These are phyloP conservation scores for Chloranthus sessilifolius DNA, from an alignment of 164 flowering plant genomes.

Conservation along the genomic window DNA sequence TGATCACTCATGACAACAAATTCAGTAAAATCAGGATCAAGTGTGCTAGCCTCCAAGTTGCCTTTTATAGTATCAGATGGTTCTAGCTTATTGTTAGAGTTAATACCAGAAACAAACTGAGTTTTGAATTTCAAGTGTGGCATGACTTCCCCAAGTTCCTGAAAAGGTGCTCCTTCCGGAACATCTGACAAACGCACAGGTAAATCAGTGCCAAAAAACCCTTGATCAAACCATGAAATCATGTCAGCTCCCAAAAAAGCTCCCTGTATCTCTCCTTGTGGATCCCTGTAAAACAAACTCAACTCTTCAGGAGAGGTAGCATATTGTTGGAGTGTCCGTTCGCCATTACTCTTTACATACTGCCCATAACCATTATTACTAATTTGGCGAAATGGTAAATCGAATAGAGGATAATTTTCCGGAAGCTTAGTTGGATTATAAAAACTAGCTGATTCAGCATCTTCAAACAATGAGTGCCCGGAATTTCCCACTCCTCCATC, in stretches of 20 bases:
- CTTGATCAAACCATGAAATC: constrained; percentile 87
- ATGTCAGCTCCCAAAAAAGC: constrained; percentile 86
- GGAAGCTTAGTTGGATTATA: constrained; percentile 30
- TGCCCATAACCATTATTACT: constrained; percentile 18
- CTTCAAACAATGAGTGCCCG: constrained; percentile 13
- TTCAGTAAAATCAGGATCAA: constrained; percentile 21
- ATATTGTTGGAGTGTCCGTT: constrained; percentile 20
- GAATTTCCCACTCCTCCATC: background rate
- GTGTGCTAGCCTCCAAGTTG: constrained; percentile 23
- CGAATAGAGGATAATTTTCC: constrained; percentile 37
- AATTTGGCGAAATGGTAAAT: constrained; percentile 21
- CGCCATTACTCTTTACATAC: constrained; percentile 14
- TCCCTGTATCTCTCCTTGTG: constrained; percentile 89
- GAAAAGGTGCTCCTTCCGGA: constrained; percentile 65
- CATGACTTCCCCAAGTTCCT: constrained; percentile 64
- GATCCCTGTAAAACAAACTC: constrained; percentile 75
- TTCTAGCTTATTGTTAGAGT: constrained; percentile 21
- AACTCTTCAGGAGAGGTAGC: constrained; percentile 54
- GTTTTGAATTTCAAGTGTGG: constrained; percentile 49
- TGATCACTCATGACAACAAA: constrained; percentile 20
- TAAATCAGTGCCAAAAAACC: constrained; percentile 82
- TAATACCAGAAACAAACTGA: constrained; percentile 16
- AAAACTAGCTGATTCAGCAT: constrained; percentile 13
- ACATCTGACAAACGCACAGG: constrained; percentile 77
- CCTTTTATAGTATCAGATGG: constrained; percentile 26